Percentiles rank a stretch among this genome's conserved stretches.
These are phyloP conservation scores for Ogataea ramenticola DNA, from an alignment of 805 yeast genomes.

Conservation along the genomic window DNA sequence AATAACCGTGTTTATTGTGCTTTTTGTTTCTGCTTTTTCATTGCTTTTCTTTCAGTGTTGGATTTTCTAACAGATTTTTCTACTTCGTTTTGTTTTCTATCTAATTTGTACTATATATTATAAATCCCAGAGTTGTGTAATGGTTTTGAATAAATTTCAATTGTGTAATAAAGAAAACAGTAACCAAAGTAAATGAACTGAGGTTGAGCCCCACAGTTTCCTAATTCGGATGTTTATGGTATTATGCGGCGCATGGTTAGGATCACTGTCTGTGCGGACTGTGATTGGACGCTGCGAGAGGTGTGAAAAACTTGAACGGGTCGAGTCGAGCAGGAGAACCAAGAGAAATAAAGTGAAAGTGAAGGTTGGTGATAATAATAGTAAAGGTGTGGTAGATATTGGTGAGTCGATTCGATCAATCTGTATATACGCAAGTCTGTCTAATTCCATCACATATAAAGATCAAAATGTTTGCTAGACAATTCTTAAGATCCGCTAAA, in stretches of 20 bases:
- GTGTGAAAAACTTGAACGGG: not conserved
- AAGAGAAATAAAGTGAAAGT: not conserved
- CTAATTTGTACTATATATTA: not conserved
- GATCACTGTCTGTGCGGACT: not conserved
- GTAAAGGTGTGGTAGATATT: not conserved
- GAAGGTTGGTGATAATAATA: not conserved
- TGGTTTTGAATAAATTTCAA: too few species aligned
- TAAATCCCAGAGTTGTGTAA: too few species aligned
- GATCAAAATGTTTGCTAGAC: slow-evolving; percentile 26
- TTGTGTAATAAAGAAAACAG: too few species aligned
- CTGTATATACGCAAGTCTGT: not conserved
- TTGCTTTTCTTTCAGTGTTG: not conserved
- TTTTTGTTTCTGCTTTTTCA: not conserved
- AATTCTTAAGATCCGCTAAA: slow-evolving; percentile 16
- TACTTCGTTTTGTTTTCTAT: not conserved
- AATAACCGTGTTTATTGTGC: not conserved
- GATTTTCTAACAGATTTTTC: not conserved
- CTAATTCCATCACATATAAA: not conserved
- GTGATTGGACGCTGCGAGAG: not conserved
- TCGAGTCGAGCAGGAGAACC: not conserved
- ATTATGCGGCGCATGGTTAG: not conserved
- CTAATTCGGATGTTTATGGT: not conserved
- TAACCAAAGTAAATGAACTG: too few species aligned
- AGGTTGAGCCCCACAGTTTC: not conserved
- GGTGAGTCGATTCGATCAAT: not conserved